Base-by-base conservation (phyloP, 192 early-diverging fungal genomes). In the Dissophora ornata region DNA sequence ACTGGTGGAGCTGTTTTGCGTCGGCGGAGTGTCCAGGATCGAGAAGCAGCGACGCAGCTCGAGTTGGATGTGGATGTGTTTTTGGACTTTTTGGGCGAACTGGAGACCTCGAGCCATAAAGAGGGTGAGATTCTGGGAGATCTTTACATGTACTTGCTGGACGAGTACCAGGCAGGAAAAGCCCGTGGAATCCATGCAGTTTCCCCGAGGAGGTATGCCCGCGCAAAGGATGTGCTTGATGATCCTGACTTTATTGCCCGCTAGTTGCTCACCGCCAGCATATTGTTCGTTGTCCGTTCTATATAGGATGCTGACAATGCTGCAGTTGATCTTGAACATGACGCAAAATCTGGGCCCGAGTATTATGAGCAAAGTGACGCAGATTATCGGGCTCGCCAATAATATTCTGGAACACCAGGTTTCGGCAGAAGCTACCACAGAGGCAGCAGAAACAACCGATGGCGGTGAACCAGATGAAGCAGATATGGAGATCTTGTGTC, bases 71-170 rank as follows among this genome's bases (percentile, higher is more conserved):
- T 88, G 1, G 83, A 88, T 49, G 67, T 79, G 5, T 88, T 95
- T 53, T 52, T 94, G 15, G 84, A 89, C 13, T 87, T 96, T 49
- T 63, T 95, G 34, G 67, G 79, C 25, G 68, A 70, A 0, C 57
- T 88, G 0, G 82, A 89, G 33, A 33, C 71, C 1, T 44, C 68
- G 0, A 51, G 47, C 5, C 40, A 53, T 26, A 83, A 88, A 50
- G n/a, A n/a, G n/a, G 79, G 84, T 1, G 82, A 83, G 21, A 61
- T 95, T 1, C 60, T 84, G 1, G 92, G 92, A 25, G 91, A 89
- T 44, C 78, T 96, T 19, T 96, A 94, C 67, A 82, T 96, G 58
- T 84, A 84, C 51, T 67, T 96, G 29, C 61, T 95, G 47, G 90
- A 91, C 41, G 87, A 92, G 48, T 93, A 94, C 64, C 79, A 83